These are phyloP conservation scores for Nicotiana rustica DNA, from an alignment of 305 asterid genomes.

Conservation along the genomic window DNA sequence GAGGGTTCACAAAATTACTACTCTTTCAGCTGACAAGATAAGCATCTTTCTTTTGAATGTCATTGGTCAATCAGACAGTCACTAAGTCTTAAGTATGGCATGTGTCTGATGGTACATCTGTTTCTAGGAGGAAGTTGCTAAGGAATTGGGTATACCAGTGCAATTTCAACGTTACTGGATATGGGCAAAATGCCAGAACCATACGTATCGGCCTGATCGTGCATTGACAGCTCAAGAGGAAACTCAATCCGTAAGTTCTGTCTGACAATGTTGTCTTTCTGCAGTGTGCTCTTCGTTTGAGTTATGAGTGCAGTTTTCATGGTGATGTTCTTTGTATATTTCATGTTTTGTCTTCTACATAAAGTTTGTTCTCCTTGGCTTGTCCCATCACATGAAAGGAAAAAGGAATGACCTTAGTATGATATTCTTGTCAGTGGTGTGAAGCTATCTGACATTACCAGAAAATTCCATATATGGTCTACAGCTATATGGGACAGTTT, in stretches of 20 bases:
- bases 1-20: no score
- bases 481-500: background rate
- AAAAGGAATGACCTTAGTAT: background rate
- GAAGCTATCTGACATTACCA: background rate
- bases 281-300: background rate
- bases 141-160: slow-evolving; percentile 71
- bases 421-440: background rate
- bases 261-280: background rate
- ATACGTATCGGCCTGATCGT: slow-evolving; percentile 72
- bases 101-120: slow-evolving; percentile 13
- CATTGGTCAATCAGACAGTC: background rate
- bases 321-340: background rate
- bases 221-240: slow-evolving; percentile 73
- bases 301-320: background rate
- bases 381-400: background rate
- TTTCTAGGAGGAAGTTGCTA: slow-evolving; percentile 66
- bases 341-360: background rate
- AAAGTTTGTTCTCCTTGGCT: background rate
- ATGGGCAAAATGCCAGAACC: slow-evolving; percentile 80
- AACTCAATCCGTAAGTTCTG: slow-evolving; percentile 56
- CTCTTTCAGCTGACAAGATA: background rate
- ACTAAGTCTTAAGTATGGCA: no score
- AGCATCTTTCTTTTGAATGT: background rate
- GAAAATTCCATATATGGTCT: no score
- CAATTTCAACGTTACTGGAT: slow-evolving; percentile 76